A percentile compares a stretch with the other conserved stretches of the same genome.
Evolutionary conservation across 2,329 filamentous ascomycete species (phyloP).

Genomic region (Claviceps cyperi): DNA sequence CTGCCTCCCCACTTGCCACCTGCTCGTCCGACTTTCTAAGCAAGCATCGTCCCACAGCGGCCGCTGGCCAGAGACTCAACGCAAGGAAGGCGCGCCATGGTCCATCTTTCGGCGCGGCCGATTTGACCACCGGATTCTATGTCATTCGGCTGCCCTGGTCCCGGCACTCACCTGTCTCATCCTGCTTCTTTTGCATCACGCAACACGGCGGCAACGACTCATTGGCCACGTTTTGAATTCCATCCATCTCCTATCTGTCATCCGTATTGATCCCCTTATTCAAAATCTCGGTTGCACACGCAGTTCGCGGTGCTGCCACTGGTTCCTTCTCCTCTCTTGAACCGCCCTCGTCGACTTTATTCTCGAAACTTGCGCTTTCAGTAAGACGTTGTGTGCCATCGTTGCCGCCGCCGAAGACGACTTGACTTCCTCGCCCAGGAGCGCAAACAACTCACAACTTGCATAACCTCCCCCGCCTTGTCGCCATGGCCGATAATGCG

Average conservation of each 20-base stretch:
- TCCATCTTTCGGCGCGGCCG: not conserved
- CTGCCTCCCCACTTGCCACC: too few relatives aligned
- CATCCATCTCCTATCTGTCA: not conserved
- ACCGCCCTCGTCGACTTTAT: not conserved
- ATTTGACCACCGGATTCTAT: not conserved
- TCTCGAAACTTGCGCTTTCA: too few relatives aligned
- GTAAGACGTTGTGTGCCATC: not conserved
- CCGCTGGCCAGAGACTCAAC: too few relatives aligned
- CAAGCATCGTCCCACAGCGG: too few relatives aligned
- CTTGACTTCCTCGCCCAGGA: not conserved
- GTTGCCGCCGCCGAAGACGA: not conserved
- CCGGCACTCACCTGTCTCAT: not conserved
- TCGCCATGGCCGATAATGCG: constrained; percentile 50
- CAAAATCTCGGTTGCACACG: not conserved
- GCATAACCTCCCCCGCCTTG: not conserved
- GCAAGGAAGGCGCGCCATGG: not conserved
- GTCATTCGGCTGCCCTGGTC: not conserved
- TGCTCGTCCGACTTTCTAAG: too few relatives aligned
- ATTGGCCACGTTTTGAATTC: too few relatives aligned
- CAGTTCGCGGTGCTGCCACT: not conserved
- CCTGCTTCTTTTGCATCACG: not conserved
- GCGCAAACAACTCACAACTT: not conserved
- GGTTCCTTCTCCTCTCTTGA: not conserved
- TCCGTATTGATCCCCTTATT: not conserved
- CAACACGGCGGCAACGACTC: not conserved